phyloP scores from a whole-genome alignment of 1,139 yeast species.

The Debaryomyces udenii region DNA sequence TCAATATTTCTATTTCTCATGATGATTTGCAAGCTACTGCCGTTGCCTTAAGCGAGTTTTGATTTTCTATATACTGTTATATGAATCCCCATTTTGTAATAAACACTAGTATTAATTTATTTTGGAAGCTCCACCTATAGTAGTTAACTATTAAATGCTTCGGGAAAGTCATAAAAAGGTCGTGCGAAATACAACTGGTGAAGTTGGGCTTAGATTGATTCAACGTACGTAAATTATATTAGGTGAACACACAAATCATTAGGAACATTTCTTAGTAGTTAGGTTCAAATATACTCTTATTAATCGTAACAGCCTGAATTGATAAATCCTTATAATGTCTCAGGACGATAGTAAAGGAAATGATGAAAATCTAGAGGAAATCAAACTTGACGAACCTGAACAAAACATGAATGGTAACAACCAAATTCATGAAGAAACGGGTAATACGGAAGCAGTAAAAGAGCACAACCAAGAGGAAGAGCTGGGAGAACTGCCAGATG shows the following conservation, averaged over 20 bases:
- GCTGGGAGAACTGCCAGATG: not conserved
- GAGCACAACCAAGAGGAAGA: conserved; percentile 4
- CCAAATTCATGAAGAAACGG: not conserved
- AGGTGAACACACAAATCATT: too few species aligned
- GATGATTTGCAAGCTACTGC: conserved; percentile 98
- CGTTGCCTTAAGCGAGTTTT: conserved; percentile 83
- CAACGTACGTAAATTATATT: not conserved
- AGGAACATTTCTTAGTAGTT: too few species aligned
- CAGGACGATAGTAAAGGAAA: conserved; percentile 7
- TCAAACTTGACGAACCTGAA: conserved; percentile 4
- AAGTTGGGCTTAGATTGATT: conserved; percentile 1
- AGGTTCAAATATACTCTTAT: too few species aligned
- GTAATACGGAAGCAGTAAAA: not conserved
- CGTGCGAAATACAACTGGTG: conserved; percentile 3
- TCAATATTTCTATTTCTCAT: conserved; percentile 90
- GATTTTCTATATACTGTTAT: not conserved
- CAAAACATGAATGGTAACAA: not conserved
- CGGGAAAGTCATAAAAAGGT: too few species aligned
- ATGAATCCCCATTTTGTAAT: too few species aligned
- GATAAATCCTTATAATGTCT: conserved; percentile 8
- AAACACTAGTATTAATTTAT: too few species aligned
- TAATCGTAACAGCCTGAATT: not conserved
- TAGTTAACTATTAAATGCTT: too few species aligned
- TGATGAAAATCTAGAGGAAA: conserved; percentile 3
- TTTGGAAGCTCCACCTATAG: too few species aligned